Evolutionary conservation across 805 yeast genomes (phyloP).

Genomic region (Cyberlindnera galapagoensis): DNA sequence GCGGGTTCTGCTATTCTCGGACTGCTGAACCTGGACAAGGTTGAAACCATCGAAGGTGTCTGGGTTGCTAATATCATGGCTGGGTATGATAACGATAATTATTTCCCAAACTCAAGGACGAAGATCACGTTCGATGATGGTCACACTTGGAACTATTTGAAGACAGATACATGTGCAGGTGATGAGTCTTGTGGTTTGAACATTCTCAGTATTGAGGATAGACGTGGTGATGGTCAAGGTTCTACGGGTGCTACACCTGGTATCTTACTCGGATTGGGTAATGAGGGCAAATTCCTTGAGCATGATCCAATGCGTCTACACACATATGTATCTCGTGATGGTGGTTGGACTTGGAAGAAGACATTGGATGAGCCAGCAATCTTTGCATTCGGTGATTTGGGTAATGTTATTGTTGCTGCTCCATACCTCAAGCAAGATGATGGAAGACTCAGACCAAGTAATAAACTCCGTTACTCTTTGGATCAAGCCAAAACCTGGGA

Average conservation of each 20-base stretch:
- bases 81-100: slow-evolving; percentile 14
- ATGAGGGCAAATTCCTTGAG: slow-evolving; percentile 23
- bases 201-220: slow-evolving; percentile 28
- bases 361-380: slow-evolving; percentile 45
- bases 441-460: slow-evolving; percentile 20
- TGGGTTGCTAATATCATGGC: slow-evolving; percentile 43
- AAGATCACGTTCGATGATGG: slow-evolving; percentile 37
- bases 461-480: slow-evolving; percentile 46
- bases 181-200: slow-evolving; percentile 28
- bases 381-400: slow-evolving; percentile 70
- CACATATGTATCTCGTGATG: slow-evolving; percentile 70
- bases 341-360: slow-evolving; percentile 67
- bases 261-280: slow-evolving; percentile 36
- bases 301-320: slow-evolving; percentile 20
- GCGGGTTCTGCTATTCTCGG: slow-evolving; percentile 24
- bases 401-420: slow-evolving; percentile 62
- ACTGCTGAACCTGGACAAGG: slow-evolving; percentile 30
- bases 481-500: slow-evolving; percentile 73
- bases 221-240: slow-evolving; percentile 25
- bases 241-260: slow-evolving; percentile 37
- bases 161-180: slow-evolving; percentile 24
- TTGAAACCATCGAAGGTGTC: slow-evolving; percentile 56
- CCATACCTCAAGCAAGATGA: slow-evolving; percentile 25
- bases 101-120: slow-evolving; percentile 20
- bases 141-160: slow-evolving; percentile 27